These are phyloP conservation scores for Stachybotrys chlorohalonatus DNA, from an alignment of 2,329 filamentous ascomycete species.

Conservation along the genomic window DNA sequence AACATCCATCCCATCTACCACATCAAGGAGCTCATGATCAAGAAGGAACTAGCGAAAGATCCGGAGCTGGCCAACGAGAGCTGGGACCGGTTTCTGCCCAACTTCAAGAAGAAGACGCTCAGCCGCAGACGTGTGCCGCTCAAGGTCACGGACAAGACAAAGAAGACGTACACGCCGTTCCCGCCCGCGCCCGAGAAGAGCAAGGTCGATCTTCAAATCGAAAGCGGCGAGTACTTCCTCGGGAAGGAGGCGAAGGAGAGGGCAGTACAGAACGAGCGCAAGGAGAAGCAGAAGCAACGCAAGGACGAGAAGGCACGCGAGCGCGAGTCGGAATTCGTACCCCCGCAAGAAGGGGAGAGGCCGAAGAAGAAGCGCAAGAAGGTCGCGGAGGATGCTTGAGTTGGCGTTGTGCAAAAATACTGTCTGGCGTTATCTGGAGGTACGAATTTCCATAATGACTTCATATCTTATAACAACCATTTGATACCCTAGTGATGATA, in stretches of 20 bases:
- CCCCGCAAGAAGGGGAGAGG: constrained; percentile 66
- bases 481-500: background rate
- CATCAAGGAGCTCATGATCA: constrained; percentile 76
- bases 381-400: constrained; percentile 16
- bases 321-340: constrained; percentile 76
- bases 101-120: constrained; percentile 91
- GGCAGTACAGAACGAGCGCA: constrained; percentile 66
- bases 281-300: constrained; percentile 78
- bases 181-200: constrained; percentile 95
- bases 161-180: constrained; percentile 95
- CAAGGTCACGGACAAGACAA: constrained; percentile 85
- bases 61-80: constrained; percentile 77
- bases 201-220: constrained; percentile 97
- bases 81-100: constrained; percentile 93
- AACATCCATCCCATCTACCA: constrained; percentile 94
- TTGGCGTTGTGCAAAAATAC: background rate
- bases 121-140: constrained; percentile 74
- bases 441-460: background rate
- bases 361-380: constrained; percentile 59
- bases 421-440: background rate
- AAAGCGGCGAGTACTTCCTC: constrained; percentile 94
- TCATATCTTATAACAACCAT: background rate
- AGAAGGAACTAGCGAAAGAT: constrained; percentile 83
- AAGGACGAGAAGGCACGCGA: constrained; percentile 83
- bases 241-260: constrained; percentile 88